Base-by-base conservation (phyloP, 257 asterid genomes). In the Eustoma russellianum region DNA sequence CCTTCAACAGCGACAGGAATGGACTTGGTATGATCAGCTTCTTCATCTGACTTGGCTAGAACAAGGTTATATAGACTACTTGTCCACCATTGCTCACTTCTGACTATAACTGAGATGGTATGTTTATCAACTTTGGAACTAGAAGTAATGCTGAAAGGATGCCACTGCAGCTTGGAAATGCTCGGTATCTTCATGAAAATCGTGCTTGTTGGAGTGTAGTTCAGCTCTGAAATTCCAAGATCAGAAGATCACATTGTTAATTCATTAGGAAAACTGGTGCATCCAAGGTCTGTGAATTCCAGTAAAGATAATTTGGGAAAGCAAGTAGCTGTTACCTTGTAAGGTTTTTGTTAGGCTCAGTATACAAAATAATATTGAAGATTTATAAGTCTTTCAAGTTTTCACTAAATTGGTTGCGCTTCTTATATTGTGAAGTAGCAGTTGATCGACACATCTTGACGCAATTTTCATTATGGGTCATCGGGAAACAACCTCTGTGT, bases 11-110 rank as follows among this genome's bases (percentile, higher is more conserved):
- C 79, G 17, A 83, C 56, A 9, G 79, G 83, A 64, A 85, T 70
- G 53, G 83, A 68, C 55, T 48, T 48, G 9, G 11, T 38, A 7
- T 38, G 11, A 38, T 70, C 77, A 46, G 73, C 66, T 71, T 88
- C 97, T 40, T 79, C 57, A 63, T 87, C 87, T n/a, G 53, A 57
- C 46, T 70, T 74, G 19, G 58, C 59, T 43, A 48, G 55, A 38
- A 38, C 12, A 17, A 73, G 68, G 56, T 61, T 58, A 57, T 58
- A 74, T 51, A 88, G 86, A 55, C 83, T 60, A 46, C 56, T 74
- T 50, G 95, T 85, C 97, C 97, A 88, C 55, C 77, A 69, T 2
- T 95, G 95, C 48, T 77, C 92, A 12, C 82, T 60, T 66, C 71
- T 85, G 61, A 82, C 60, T 30, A 77, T 71, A 56, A 83, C 53